Evolutionary conservation across 2,329 filamentous ascomycete species (phyloP).

Genomic region (Colletotrichum orbiculare): DNA sequence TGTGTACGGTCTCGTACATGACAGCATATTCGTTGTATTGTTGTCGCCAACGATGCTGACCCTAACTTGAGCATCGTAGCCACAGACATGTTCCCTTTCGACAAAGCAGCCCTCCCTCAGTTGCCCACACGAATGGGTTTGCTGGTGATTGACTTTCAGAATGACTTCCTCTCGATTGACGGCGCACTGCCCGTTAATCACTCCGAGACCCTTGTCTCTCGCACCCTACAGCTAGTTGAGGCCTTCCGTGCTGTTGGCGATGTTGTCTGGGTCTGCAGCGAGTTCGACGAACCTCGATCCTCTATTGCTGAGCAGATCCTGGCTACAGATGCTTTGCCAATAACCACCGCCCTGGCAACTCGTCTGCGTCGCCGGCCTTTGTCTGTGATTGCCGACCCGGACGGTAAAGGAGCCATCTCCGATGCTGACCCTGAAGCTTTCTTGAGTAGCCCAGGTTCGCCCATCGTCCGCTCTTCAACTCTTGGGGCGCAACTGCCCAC

Average conservation of each 20-base stretch:
- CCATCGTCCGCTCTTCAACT: constrained; percentile 57
- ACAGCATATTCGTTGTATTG: background rate
- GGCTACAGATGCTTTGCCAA: constrained; percentile 47
- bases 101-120: constrained; percentile 64
- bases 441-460: constrained; percentile 53
- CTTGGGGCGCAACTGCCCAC: constrained; percentile 58
- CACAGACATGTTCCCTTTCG: constrained; percentile 65
- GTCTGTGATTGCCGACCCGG: constrained; percentile 27
- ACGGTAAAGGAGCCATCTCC: constrained; percentile 8
- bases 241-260: constrained; percentile 78
- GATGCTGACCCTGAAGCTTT: constrained; percentile 56
- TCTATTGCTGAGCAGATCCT: constrained; percentile 65
- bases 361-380: constrained; percentile 36
- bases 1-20: too few relatives aligned
- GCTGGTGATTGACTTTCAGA: constrained; percentile 87
- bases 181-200: constrained; percentile 75
- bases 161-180: constrained; percentile 81
- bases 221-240: constrained; percentile 72
- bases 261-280: constrained; percentile 87
- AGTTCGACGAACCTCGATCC: constrained; percentile 73
- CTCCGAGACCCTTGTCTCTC: constrained; percentile 73
- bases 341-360: constrained; percentile 37
- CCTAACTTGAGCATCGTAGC: background rate
- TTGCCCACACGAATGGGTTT: constrained; percentile 75
- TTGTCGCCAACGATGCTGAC: background rate